Evolutionary conservation across 2,329 filamentous ascomycete genomes (phyloP).

Genomic region (Parastagonospora avenae): DNA sequence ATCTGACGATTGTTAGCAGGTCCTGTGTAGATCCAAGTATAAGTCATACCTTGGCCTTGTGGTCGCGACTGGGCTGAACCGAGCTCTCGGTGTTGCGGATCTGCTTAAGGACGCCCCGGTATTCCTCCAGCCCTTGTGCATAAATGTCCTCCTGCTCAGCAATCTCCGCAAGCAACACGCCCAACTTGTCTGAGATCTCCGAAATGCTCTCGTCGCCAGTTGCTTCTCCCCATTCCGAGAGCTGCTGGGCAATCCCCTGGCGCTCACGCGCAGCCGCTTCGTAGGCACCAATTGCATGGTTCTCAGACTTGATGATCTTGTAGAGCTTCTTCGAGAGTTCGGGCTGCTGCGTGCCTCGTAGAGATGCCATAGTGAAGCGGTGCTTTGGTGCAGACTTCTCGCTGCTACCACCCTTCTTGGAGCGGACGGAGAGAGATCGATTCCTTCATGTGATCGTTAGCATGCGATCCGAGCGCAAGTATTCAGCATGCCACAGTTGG

Average conservation of each 20-base stretch:
- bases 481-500: background rate
- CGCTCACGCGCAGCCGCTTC: slow-evolving; percentile 86
- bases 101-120: slow-evolving; percentile 79
- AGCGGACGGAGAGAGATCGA: slow-evolving; percentile 75
- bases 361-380: slow-evolving; percentile 83
- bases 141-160: slow-evolving; percentile 92
- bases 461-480: slow-evolving; percentile 4
- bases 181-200: slow-evolving; percentile 94
- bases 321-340: slow-evolving; percentile 88
- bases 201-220: slow-evolving; percentile 85
- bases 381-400: slow-evolving; percentile 59
- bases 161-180: slow-evolving; percentile 87
- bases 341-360: slow-evolving; percentile 83
- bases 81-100: slow-evolving; percentile 95
- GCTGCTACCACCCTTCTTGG: slow-evolving; percentile 58
- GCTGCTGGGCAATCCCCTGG: slow-evolving; percentile 80
- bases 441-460: slow-evolving; percentile 58
- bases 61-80: slow-evolving; percentile 88
- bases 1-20: slow-evolving; percentile 56
- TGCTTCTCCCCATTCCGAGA: slow-evolving; percentile 95
- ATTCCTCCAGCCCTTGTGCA: slow-evolving; percentile 85
- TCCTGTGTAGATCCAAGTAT: background rate
- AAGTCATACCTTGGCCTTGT: slow-evolving; percentile 70
- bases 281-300: slow-evolving; percentile 82
- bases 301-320: slow-evolving; percentile 93